These are phyloP conservation scores for Phytopythium vexans DNA, from an alignment of 352 stramenopile species.

Conservation along the genomic window DNA sequence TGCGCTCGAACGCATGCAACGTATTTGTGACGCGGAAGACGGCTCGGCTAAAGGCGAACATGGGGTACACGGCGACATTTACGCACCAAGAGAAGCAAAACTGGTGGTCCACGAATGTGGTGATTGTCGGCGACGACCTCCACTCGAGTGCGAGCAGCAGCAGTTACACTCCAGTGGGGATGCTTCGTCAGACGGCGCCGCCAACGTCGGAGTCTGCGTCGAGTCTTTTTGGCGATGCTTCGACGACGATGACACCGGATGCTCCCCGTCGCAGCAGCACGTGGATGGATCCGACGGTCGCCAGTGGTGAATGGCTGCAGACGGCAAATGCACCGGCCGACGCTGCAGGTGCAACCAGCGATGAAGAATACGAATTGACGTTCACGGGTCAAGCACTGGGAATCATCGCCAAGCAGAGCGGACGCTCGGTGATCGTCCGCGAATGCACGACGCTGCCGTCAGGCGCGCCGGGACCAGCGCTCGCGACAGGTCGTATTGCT, in stretches of 20 bases:
- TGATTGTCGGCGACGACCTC: conserved; percentile 82
- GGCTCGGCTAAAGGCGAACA: conserved; percentile 64
- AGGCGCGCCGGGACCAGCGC: conserved; percentile 37
- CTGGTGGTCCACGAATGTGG: conserved; percentile 80
- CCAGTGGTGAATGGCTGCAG: not conserved
- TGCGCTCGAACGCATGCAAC: conserved; percentile 83
- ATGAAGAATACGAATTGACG: conserved; percentile 73
- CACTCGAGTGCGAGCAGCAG: conserved; percentile 29
- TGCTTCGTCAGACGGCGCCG: conserved; percentile 3
- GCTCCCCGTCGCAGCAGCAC: conserved; percentile 3
- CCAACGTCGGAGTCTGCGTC: conserved; percentile 12
- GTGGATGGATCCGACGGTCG: not conserved
- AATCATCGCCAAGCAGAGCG: conserved; percentile 70
- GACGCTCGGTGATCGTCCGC: conserved; percentile 56
- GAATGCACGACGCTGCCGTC: conserved; percentile 54
- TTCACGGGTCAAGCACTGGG: conserved; percentile 59
- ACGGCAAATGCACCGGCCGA: not conserved
- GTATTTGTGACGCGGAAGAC: conserved; percentile 80
- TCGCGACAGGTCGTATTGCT: conserved; percentile 48
- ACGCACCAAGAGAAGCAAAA: conserved; percentile 75
- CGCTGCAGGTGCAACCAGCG: not conserved
- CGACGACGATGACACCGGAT: not conserved
- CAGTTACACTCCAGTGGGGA: conserved; percentile 1
- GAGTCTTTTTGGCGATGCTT: conserved; percentile 25
- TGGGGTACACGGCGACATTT: conserved; percentile 81